phyloP scores from a whole-genome alignment of 495 filamentous ascomycete species.

The Penicillium argentinense region DNA sequence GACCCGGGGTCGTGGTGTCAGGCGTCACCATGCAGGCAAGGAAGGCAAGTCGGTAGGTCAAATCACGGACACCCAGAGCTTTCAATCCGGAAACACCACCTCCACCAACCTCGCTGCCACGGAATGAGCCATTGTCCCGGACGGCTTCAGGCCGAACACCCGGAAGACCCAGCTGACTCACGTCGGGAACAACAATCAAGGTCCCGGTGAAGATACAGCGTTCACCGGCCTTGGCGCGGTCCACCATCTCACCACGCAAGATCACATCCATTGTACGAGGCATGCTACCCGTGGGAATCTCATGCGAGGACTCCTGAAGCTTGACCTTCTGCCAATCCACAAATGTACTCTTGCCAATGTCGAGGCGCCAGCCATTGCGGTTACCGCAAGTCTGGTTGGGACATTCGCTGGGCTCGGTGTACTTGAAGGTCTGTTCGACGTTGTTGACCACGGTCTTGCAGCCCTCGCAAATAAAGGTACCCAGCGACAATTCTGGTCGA shows the following conservation, averaged over 20 bases:
- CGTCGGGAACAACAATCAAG: constrained; percentile 94
- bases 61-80: constrained; percentile 86
- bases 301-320: constrained; percentile 95
- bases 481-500: constrained; percentile 85
- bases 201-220: constrained; percentile 97
- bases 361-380: constrained; percentile 84
- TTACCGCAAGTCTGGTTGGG: constrained; percentile 92
- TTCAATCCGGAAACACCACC: constrained; percentile 86
- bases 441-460: constrained; percentile 81
- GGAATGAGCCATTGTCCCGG: constrained; percentile 73
- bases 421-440: constrained; percentile 96
- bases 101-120: constrained; percentile 77
- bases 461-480: constrained; percentile 87
- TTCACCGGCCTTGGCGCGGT: constrained; percentile 94
- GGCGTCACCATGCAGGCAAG: constrained; percentile 95
- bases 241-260: constrained; percentile 95
- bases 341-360: constrained; percentile 96
- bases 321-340: constrained; percentile 99
- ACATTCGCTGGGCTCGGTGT: constrained; percentile 94
- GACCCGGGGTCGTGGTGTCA: constrained; percentile 77
- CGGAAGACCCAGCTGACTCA: constrained; percentile 90
- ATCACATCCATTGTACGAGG: constrained; percentile 97
- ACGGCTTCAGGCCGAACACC: constrained; percentile 83
- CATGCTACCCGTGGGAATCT: constrained; percentile 99
- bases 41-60: constrained; percentile 98